Evolutionary conservation across 805 yeast genomes (phyloP), one percentile per base, ranked within the genome.

Genomic region (Cyberlindnera nakhonratchasimensis): DNA sequence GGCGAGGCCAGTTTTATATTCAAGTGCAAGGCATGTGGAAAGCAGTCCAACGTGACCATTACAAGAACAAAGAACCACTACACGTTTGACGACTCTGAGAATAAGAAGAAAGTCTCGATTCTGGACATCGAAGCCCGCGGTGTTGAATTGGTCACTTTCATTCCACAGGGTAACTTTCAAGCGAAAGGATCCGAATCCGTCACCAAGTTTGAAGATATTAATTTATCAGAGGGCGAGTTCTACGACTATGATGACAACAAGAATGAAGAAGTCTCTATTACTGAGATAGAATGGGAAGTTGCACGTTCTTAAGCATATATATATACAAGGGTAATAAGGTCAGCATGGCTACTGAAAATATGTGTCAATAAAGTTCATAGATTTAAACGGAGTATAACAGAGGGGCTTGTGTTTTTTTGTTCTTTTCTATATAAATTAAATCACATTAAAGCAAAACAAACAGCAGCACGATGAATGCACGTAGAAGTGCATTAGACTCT

Each of bases 241-340:
- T 93, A 82, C 59, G 99, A 93, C 55, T 93, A 90, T 58, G 98
- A 93, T 61, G 98, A 93, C 43, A 77, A 80, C 51, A 81, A 84
- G 7, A 76, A 79, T 11, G 76, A 69, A 32, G 97, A 91, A 62
- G 96, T 89, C 16, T 78, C 90, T 18, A 74, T 93, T 13, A 79
- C 85, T 1, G 90, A 86, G 3, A 69, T 80, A n/a, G 58, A 64
- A 33, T 90, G 93, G 83, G 75, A 72, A 9, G 69, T 91, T 32
- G 64, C 69, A 8, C 61, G 58, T 38, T 48, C 49, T 10, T 49
- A 38, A 37, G 8, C n/a, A 8, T 19, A 11, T 17, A 20, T 9
- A 29, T 14, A 16, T 14, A 17, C 7, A 6, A 29, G 20, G 20
- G 9, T 23, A 23, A 11, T 23, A 11, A 23, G n/a, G n/a, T n/a